phyloP scores from a whole-genome alignment of 2,329 filamentous ascomycete species.

The Alternaria viburni region DNA sequence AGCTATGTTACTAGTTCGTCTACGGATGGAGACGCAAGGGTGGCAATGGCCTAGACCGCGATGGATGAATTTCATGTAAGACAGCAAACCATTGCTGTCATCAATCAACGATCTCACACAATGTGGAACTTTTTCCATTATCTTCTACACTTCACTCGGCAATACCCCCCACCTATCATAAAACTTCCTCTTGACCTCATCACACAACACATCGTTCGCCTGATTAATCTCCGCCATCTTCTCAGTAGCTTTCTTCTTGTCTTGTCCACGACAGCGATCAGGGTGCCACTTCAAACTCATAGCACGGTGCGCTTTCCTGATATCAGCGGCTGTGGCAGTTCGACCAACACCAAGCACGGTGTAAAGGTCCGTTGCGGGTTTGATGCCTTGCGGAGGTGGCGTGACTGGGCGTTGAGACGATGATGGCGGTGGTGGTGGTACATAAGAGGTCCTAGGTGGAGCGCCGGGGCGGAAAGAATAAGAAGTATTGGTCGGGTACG shows the following conservation, averaged over 20 bases:
- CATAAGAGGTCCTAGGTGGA: background rate
- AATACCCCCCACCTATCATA: slow-evolving; percentile 25
- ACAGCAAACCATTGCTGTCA: too few species aligned
- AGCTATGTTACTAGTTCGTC: background rate
- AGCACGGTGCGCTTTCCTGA: slow-evolving; percentile 96
- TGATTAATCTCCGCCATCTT: slow-evolving; percentile 32
- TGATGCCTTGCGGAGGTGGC: background rate
- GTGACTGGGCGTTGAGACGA: background rate
- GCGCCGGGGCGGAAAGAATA: background rate
- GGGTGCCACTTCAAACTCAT: slow-evolving; percentile 95
- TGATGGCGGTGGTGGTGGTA: background rate
- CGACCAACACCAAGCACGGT: slow-evolving; percentile 78
- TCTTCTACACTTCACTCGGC: background rate
- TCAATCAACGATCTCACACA: too few species aligned
- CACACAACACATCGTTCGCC: slow-evolving; percentile 24
- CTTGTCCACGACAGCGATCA: slow-evolving; percentile 56
- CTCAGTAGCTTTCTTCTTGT: slow-evolving; percentile 22
- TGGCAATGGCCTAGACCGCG: too few species aligned
- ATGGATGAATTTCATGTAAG: too few species aligned
- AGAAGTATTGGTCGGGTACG: background rate
- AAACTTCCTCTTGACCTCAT: slow-evolving; percentile 13
- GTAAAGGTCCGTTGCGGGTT: slow-evolving; percentile 70
- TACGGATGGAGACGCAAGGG: too few species aligned
- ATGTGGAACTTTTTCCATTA: too few species aligned
- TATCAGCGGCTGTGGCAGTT: slow-evolving; percentile 75